A percentile compares a stretch with the other conserved stretches of the same genome.
These are phyloP conservation scores for Tetrapisispora arboricola DNA, from an alignment of 805 yeast species.

Conservation along the genomic window DNA sequence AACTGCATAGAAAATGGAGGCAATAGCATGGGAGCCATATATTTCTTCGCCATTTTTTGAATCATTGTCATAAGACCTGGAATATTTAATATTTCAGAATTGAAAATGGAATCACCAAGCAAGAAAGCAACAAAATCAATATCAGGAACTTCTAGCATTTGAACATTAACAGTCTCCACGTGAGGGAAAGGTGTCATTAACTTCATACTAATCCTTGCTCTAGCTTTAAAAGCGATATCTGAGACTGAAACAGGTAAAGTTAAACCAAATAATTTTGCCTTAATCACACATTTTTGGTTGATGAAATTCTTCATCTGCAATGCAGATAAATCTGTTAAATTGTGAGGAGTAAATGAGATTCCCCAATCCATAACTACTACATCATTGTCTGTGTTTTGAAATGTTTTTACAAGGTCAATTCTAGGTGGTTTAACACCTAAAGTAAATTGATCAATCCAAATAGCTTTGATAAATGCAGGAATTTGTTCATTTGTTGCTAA, in stretches of 20 bases:
- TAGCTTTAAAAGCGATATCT: constrained; percentile 65
- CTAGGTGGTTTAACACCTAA: constrained; percentile 95
- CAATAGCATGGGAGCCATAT: constrained; percentile 79
- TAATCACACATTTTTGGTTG: constrained; percentile 70
- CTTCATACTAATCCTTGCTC: constrained; percentile 72
- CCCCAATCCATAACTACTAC: constrained; percentile 98
- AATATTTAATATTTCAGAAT: constrained; percentile 75
- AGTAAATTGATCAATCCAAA: constrained; percentile 84
- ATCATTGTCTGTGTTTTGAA: constrained; percentile 82
- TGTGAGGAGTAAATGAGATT: constrained; percentile 86
- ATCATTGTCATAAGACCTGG: constrained; percentile 84
- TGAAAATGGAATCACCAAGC: constrained; percentile 71
- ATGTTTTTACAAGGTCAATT: constrained; percentile 79
- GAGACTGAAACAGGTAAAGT: constrained; percentile 72
- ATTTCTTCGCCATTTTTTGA: constrained; percentile 75
- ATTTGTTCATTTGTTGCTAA: constrained; percentile 60
- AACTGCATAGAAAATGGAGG: constrained; percentile 89
- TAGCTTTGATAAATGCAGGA: constrained; percentile 73
- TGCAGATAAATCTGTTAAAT: constrained; percentile 69
- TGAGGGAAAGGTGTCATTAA: constrained; percentile 91
- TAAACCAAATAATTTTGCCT: constrained; percentile 73
- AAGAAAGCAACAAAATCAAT: constrained; percentile 71
- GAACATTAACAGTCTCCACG: constrained; percentile 78
- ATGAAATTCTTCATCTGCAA: constrained; percentile 79
- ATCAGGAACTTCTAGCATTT: constrained; percentile 77